Conservation (phyloP, 1,284 basidiomycete species). For the Leucoagaricus sp. region DNA sequence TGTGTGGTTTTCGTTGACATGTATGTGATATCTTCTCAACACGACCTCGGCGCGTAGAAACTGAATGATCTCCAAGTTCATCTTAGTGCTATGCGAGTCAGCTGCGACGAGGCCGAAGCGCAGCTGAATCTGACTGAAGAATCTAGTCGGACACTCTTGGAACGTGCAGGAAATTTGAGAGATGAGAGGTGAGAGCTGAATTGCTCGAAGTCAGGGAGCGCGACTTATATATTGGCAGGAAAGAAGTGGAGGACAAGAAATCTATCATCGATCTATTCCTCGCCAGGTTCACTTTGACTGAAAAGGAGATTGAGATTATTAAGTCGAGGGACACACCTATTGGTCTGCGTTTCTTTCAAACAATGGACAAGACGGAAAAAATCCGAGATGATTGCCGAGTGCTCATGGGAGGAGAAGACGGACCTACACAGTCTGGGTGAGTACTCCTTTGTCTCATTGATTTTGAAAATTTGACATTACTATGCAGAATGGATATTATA, state of each 20-base stretch:
- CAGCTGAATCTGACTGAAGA: conserved; percentile 78
- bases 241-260: conserved; percentile 69
- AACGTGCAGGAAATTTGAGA: conserved; percentile 82
- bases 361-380: conserved; percentile 84
- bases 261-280: conserved; percentile 83
- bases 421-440: conserved; percentile 81
- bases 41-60: conserved; percentile 55
- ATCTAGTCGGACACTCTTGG: conserved; percentile 82
- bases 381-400: conserved; percentile 87
- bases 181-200: conserved; percentile 65
- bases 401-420: conserved; percentile 86
- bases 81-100: conserved; percentile 75
- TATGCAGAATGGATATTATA: conserved; percentile 83
- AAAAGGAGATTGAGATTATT: conserved; percentile 74
- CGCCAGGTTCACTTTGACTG: conserved; percentile 79
- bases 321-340: conserved; percentile 80
- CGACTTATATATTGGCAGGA: conserved; percentile 37
- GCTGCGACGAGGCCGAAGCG: conserved; percentile 81
- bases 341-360: conserved; percentile 73
- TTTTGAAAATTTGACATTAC: conserved; percentile 5
- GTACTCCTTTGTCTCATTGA: conserved; percentile 24
- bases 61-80: conserved; percentile 75
- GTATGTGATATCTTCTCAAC: background rate
- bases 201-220: background rate
- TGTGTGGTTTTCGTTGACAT: conserved; percentile 46